Evolutionary conservation across 2,329 filamentous ascomycete genomes (phyloP).

Genomic region (Phyllosticta citrichinensis): DNA sequence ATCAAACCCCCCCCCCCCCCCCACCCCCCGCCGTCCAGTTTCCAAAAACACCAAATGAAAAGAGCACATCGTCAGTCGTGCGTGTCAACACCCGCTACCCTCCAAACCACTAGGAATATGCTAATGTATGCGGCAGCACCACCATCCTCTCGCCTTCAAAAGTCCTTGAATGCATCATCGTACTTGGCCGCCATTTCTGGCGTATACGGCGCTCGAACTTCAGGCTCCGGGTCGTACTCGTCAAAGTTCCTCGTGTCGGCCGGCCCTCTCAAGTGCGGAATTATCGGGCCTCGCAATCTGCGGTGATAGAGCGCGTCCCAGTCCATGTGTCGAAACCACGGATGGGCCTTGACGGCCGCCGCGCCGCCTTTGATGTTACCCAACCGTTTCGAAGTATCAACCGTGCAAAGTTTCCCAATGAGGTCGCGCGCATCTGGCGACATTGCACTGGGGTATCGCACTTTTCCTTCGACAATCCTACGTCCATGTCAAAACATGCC

Average conservation of each 20-base stretch:
- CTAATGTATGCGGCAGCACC: neutral
- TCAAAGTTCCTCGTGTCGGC: conserved; percentile 77
- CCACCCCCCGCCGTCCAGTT: neutral
- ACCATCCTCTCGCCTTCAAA: conserved; percentile 34
- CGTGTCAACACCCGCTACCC: neutral
- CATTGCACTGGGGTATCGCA: conserved; percentile 61
- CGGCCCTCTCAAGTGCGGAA: conserved; percentile 61
- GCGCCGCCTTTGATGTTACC: conserved; percentile 72
- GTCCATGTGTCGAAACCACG: conserved; percentile 63
- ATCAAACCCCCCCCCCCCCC: neutral
- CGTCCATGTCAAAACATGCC: neutral
- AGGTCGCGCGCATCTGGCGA: conserved; percentile 62
- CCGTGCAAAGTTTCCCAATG: conserved; percentile 65
- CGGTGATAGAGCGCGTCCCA: conserved; percentile 64
- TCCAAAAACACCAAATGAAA: neutral
- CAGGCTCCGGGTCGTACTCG: conserved; percentile 68
- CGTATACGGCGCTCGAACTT: conserved; percentile 55
- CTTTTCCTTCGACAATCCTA: conserved; percentile 69
- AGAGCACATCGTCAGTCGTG: neutral
- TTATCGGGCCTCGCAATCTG: conserved; percentile 57
- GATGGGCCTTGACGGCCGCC: conserved; percentile 59
- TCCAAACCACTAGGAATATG: neutral
- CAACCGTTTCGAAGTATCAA: conserved; percentile 66
- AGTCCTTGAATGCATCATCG: conserved; percentile 61
- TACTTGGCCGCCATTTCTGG: conserved; percentile 59